phyloP scores from a whole-genome alignment of 2,329 filamentous ascomycete genomes.

The Clonostachys rhizophaga region DNA sequence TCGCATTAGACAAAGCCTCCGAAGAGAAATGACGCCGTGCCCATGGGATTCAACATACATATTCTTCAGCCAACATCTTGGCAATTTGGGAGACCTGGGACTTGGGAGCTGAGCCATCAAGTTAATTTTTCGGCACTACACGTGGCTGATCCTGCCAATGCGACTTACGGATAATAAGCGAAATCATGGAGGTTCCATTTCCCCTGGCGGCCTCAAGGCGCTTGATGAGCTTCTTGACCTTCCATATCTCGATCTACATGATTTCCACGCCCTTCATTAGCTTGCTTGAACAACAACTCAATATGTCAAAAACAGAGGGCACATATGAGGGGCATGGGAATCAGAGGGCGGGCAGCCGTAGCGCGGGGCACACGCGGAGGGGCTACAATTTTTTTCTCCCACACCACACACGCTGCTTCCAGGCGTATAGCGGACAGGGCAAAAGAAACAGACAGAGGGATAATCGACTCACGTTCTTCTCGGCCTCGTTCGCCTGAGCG shows the following conservation, averaged over 20 bases:
- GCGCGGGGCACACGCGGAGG: neutral
- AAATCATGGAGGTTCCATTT: slow-evolving; percentile 99
- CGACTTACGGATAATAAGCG: slow-evolving; percentile 88
- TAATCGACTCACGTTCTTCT: slow-evolving; percentile 74
- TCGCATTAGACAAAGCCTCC: neutral
- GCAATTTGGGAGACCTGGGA: slow-evolving; percentile 93
- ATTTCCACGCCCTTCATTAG: neutral
- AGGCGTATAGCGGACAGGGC: neutral
- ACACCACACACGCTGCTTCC: too few relatives aligned
- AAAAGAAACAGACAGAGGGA: slow-evolving; percentile 2
- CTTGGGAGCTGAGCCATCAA: slow-evolving; percentile 64
- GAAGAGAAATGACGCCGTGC: neutral
- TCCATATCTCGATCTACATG: slow-evolving; percentile 72
- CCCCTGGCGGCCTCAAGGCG: slow-evolving; percentile 93
- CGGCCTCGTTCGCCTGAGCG: slow-evolving; percentile 82
- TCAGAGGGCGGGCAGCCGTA: neutral
- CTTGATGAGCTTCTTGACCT: slow-evolving; percentile 99
- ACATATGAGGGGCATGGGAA: neutral
- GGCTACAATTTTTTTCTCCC: neutral
- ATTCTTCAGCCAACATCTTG: slow-evolving; percentile 99
- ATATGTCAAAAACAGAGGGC: too few relatives aligned
- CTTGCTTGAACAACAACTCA: neutral
- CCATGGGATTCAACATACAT: slow-evolving; percentile 51
- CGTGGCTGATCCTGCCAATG: neutral
- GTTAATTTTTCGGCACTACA: neutral